phyloP scores from a whole-genome alignment of 2,329 filamentous ascomycete genomes.

The Xylariaceae sp. region DNA sequence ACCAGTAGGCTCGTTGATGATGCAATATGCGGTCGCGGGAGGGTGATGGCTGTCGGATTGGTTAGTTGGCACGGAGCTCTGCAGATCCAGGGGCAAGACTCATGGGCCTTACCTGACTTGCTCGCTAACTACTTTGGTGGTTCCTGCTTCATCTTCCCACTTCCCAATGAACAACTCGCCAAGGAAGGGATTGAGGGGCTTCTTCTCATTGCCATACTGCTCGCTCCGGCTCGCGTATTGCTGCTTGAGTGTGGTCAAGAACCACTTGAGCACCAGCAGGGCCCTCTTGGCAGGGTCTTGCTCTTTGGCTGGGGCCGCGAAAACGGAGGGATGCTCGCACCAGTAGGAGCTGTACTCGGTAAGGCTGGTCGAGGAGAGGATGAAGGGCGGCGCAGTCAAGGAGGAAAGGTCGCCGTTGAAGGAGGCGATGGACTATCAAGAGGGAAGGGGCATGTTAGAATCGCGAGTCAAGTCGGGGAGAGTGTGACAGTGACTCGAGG shows the following conservation, averaged over 20 bases:
- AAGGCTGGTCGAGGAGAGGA: conserved; percentile 39
- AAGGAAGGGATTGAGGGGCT: conserved; percentile 46
- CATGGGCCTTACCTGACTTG: conserved; percentile 32
- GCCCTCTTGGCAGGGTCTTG: conserved; percentile 33
- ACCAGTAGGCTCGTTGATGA: conserved; percentile 33
- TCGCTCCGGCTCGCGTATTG: conserved; percentile 38
- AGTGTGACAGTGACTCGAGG: background rate
- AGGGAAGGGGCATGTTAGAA: background rate
- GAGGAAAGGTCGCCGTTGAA: conserved; percentile 45
- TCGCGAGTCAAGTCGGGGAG: background rate
- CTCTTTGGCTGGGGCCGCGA: conserved; percentile 39
- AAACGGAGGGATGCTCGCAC: conserved; percentile 39
- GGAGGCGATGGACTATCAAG: conserved; percentile 23
- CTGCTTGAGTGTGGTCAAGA: conserved; percentile 39
- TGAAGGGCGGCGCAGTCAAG: conserved; percentile 42
- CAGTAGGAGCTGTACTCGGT: conserved; percentile 45
- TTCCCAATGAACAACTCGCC: conserved; percentile 40
- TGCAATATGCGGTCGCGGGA: conserved; percentile 45
- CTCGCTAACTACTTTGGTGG: conserved; percentile 30
- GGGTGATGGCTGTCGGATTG: conserved; percentile 37
- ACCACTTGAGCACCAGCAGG: conserved; percentile 39
- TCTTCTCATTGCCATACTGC: conserved; percentile 41
- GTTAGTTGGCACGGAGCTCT: conserved; percentile 3
- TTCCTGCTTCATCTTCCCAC: conserved; percentile 25
- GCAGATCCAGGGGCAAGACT: background rate